Conservation (phyloP, 331 rosid species). For the Erythrophleum ivorense region DNA sequence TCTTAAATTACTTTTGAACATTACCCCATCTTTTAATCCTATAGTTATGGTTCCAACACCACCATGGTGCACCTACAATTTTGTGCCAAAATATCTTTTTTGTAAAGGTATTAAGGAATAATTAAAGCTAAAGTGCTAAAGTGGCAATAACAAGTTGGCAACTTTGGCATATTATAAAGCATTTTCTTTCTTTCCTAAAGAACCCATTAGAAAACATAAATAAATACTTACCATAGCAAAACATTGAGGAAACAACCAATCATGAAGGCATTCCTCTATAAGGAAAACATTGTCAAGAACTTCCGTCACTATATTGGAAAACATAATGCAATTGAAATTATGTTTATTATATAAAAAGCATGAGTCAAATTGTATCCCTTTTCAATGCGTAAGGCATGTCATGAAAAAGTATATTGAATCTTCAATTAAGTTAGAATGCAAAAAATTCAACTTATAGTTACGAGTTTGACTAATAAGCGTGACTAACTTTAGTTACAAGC, state of each 20-base stretch:
- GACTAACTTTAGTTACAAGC: background rate
- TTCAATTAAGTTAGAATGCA: slow-evolving; percentile 28
- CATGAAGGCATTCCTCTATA: slow-evolving; percentile 93
- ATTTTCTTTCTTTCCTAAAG: slow-evolving; percentile 11
- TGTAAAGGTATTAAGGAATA: slow-evolving; percentile 15
- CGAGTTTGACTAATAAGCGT: background rate
- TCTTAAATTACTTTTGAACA: slow-evolving; percentile 24
- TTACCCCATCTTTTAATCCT: slow-evolving; percentile 94
- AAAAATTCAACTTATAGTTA: slow-evolving; percentile 27
- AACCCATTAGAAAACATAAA: slow-evolving; percentile 17
- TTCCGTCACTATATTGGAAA: slow-evolving; percentile 65
- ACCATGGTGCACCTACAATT: slow-evolving; percentile 94
- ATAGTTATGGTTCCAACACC: slow-evolving; percentile 99
- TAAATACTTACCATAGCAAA: slow-evolving; percentile 85
- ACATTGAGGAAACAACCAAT: slow-evolving; percentile 96
- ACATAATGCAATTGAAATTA: slow-evolving; percentile 37
- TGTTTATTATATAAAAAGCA: slow-evolving; percentile 27
- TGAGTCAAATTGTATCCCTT: slow-evolving; percentile 12
- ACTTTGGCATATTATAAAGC: background rate
- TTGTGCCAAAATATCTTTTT: slow-evolving; percentile 27
- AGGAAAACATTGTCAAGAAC: slow-evolving; percentile 73
- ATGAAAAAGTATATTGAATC: slow-evolving; percentile 1
- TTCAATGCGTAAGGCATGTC: background rate
- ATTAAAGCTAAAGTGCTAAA: slow-evolving; percentile 3
- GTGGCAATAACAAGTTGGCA: background rate